Evolutionary conservation across 371 early-diverging fungal species (phyloP), one percentile per base, ranked within the genome.

Genomic region (Rhizopus arrhizus): DNA sequence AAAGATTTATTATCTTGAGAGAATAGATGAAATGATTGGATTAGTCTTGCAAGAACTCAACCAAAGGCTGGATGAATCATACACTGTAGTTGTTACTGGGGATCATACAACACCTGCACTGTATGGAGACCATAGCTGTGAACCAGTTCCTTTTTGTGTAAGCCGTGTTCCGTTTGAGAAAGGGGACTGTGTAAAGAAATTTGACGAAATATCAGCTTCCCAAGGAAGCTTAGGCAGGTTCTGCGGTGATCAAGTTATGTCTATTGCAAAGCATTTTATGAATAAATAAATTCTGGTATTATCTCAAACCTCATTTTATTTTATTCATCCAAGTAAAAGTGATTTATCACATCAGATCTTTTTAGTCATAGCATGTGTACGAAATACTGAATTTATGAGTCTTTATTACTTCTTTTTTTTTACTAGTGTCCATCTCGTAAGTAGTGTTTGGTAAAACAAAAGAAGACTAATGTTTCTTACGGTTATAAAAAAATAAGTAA

Each of bases 41-140:
- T 56, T 61, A 34, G 64, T 82, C 16, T 36, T 74, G 5, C 28
- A 42, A 5, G 53, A 29, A n/a, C 48, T 79, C 13, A 47, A 32
- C 16, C 52, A 64, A 38, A 65, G 58, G 48, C 56, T 68, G 35
- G 48, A 51, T 34, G 41, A 54, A 32, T 38, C 82, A 71, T 75
- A 68, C 51, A 72, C 75, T 0, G 60, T 80, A 8, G 55, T 79
- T 22, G 66, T 82, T n/a, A 79, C 83, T 8, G 81, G 83, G 7
- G 83, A 82, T 53, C 83, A 83, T 59, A 80, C 83, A 15, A 82
- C 83, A 10, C 83, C 83, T 13, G 74, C 68, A 3, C 42, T 69
- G 12, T 73, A 71, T 55, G 78, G 79, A 11, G 83, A 83, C 49
- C 83, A 83, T 51, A 75, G 76, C 35, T 74, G 75, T 43, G 83